Percentiles rank a stretch among this genome's conserved stretches.
Conservation (phyloP, 225 moss, liverwort and hornwort genomes). For the Neckera pumila region DNA sequence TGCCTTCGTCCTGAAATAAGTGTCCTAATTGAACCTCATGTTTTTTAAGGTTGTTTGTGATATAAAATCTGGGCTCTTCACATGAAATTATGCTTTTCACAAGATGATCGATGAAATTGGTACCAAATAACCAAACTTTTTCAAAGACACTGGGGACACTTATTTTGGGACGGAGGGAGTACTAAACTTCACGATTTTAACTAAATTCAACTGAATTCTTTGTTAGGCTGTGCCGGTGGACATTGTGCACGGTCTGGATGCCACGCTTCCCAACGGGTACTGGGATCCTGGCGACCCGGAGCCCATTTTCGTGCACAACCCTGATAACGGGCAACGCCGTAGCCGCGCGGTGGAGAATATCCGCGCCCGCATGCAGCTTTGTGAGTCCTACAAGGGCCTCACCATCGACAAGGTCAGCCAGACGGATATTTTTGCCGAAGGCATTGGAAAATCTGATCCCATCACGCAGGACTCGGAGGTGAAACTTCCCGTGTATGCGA, state of each 20-base stretch:
- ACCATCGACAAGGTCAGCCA: conserved; percentile 13
- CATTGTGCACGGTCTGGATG: neutral
- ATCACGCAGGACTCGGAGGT: conserved; percentile 8
- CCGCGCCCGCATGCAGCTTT: conserved; percentile 20
- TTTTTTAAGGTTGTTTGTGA: neutral
- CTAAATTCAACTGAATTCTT: too few species aligned
- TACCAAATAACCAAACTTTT: too few species aligned
- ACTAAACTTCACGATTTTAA: neutral
- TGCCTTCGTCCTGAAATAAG: neutral
- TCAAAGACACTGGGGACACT: too few species aligned
- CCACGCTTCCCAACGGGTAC: neutral
- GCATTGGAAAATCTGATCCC: neutral
- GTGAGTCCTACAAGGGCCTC: conserved; percentile 21
- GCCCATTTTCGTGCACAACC: conserved; percentile 23
- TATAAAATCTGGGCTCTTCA: neutral
- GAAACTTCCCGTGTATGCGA: conserved; percentile 16
- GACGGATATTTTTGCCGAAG: neutral
- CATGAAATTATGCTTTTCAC: neutral
- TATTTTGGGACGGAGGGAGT: neutral
- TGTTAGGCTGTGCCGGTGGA: neutral
- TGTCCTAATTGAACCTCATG: neutral
- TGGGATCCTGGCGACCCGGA: conserved; percentile 26
- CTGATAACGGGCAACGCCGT: conserved; percentile 14
- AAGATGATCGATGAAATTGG: neutral
- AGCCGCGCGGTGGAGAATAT: conserved; percentile 26